Evolutionary conservation across 2,329 filamentous ascomycete species (phyloP).

Genomic region (Xylaria sp.): DNA sequence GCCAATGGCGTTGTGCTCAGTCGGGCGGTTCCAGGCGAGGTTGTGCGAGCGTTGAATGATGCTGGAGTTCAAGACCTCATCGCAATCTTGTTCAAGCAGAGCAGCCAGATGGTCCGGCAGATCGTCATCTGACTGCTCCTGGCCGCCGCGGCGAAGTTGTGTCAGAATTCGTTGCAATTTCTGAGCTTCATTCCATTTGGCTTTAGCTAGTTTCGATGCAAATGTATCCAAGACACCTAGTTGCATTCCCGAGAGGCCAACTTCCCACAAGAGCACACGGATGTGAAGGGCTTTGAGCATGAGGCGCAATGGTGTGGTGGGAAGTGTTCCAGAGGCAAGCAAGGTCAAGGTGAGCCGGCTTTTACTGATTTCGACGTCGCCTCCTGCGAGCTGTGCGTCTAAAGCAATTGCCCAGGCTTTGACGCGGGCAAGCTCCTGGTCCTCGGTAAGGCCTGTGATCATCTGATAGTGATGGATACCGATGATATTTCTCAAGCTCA

Average conservation of each 20-base stretch:
- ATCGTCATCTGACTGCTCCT: slow-evolving; percentile 60
- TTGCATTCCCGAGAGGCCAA: slow-evolving; percentile 66
- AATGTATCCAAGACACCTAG: slow-evolving; percentile 67
- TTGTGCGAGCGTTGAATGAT: slow-evolving; percentile 88
- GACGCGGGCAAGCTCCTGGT: slow-evolving; percentile 82
- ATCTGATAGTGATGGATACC: slow-evolving; percentile 77
- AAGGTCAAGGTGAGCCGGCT: slow-evolving; percentile 83
- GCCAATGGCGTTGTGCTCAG: slow-evolving; percentile 64
- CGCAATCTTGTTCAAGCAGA: slow-evolving; percentile 77
- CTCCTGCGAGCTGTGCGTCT: slow-evolving; percentile 88
- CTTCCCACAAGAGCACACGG: slow-evolving; percentile 83
- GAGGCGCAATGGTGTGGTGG: slow-evolving; percentile 77
- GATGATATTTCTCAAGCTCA: slow-evolving; percentile 76
- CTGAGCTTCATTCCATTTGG: slow-evolving; percentile 81
- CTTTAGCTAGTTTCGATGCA: slow-evolving; percentile 72
- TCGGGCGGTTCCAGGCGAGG: slow-evolving; percentile 82
- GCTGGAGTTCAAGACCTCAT: slow-evolving; percentile 75
- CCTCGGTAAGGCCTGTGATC: slow-evolving; percentile 77
- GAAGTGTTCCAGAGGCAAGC: slow-evolving; percentile 84
- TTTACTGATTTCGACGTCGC: slow-evolving; percentile 86
- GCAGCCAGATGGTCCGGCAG: slow-evolving; percentile 76
- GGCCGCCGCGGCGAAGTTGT: slow-evolving; percentile 45
- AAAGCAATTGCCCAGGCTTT: slow-evolving; percentile 94
- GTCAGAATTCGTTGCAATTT: slow-evolving; percentile 57
- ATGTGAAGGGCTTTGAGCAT: slow-evolving; percentile 94